These are phyloP conservation scores for Simplicillium sp. DNA, from an alignment of 2,329 filamentous ascomycete genomes.

Conservation along the genomic window DNA sequence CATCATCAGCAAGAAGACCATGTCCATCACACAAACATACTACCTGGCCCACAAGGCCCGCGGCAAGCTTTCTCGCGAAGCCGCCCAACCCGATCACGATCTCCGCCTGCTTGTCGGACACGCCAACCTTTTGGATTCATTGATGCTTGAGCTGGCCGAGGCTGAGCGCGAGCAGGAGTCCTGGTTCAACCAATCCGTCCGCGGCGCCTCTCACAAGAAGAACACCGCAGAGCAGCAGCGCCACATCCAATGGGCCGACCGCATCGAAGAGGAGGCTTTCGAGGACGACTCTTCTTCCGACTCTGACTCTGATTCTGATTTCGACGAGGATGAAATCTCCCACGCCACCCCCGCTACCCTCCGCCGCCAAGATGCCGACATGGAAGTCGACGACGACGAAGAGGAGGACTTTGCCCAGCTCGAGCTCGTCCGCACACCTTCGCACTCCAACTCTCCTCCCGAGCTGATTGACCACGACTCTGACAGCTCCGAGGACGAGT, in stretches of 20 bases:
- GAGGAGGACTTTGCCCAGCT: constrained; percentile 58
- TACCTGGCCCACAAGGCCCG: constrained; percentile 95
- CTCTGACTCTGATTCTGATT: constrained; percentile 34
- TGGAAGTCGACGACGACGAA: constrained; percentile 34
- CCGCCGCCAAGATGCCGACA: no score
- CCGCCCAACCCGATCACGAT: constrained; percentile 84
- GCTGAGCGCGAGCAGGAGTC: constrained; percentile 92
- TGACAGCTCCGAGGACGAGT: constrained; percentile 66
- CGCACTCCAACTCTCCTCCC: constrained; percentile 56
- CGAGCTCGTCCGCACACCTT: constrained; percentile 58
- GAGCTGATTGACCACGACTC: constrained; percentile 61
- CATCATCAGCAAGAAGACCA: constrained; percentile 59
- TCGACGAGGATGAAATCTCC: constrained; percentile 35
- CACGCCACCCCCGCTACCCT: not conserved
- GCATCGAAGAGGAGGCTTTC: constrained; percentile 63
- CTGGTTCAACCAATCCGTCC: constrained; percentile 96
- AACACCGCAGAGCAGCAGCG: constrained; percentile 41
- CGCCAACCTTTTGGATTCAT: constrained; percentile 91
- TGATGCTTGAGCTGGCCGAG: constrained; percentile 88
- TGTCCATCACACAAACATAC: constrained; percentile 98
- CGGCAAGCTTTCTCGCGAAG: constrained; percentile 90
- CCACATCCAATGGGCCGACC: constrained; percentile 83
- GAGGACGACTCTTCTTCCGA: constrained; percentile 57
- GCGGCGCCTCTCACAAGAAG: constrained; percentile 50
- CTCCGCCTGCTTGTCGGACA: constrained; percentile 92